Percentiles rank a stretch among this genome's conserved stretches.
These are phyloP conservation scores for Lachnellula willkommii DNA, from an alignment of 2,329 filamentous ascomycete species.

Conservation along the genomic window DNA sequence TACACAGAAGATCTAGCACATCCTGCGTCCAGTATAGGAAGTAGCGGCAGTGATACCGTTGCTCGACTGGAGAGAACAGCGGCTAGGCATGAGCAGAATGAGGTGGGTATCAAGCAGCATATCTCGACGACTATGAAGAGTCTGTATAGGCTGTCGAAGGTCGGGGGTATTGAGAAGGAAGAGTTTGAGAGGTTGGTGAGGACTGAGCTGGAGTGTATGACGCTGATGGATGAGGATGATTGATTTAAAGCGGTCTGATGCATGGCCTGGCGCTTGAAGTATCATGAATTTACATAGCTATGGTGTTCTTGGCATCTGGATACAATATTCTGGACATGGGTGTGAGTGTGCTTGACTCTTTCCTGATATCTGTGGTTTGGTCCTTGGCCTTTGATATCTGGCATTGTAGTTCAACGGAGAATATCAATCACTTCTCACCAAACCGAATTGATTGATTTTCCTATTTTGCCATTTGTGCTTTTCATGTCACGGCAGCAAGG, in stretches of 20 bases:
- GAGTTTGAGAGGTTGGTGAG: slow-evolving; percentile 71
- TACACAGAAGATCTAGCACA: slow-evolving; percentile 39
- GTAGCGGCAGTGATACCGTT: slow-evolving; percentile 51
- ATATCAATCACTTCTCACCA: too few relatives aligned
- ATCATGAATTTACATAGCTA: neutral
- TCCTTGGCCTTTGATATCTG: too few relatives aligned
- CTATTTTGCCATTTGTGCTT: too few relatives aligned
- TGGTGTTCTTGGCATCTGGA: neutral
- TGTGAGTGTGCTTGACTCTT: neutral
- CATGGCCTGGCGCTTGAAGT: neutral
- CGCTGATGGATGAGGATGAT: slow-evolving; percentile 56
- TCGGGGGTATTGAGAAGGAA: slow-evolving; percentile 65
- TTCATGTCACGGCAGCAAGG: too few relatives aligned
- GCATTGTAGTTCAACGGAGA: too few relatives aligned
- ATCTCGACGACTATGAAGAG: slow-evolving; percentile 73
- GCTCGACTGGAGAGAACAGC: slow-evolving; percentile 47
- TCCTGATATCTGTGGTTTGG: too few relatives aligned
- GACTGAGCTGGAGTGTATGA: slow-evolving; percentile 65
- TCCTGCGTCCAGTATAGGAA: slow-evolving; percentile 52
- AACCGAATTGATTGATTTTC: too few relatives aligned
- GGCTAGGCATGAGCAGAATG: slow-evolving; percentile 52
- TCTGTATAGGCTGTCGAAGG: slow-evolving; percentile 63
- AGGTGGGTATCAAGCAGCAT: slow-evolving; percentile 73
- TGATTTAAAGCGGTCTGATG: neutral
- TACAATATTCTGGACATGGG: neutral